Evolutionary conservation across 768 basidiomycete species (phyloP), one percentile per base, ranked within the genome.

Genomic region (Royoungia palumana): DNA sequence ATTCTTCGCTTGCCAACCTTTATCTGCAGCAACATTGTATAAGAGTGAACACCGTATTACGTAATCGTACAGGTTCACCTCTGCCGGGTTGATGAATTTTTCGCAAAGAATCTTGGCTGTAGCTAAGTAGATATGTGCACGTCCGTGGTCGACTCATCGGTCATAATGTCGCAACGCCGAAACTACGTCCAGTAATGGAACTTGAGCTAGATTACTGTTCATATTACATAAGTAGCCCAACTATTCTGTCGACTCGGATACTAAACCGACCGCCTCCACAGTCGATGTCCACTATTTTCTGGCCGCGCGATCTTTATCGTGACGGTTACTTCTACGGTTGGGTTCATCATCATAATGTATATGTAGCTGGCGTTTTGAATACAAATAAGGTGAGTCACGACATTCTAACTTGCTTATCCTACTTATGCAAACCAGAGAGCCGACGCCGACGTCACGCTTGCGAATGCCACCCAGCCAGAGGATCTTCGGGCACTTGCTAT

Each of bases 251-350:
- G n/a, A n/a, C n/a, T n/a, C n/a, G n/a, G n/a, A n/a, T n/a, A n/a
- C n/a, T n/a, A n/a, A n/a, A n/a, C n/a, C n/a, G n/a, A n/a, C n/a
- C n/a, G n/a, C 40, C 6, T n/a, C 21, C 36, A 46, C 34, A n/a
- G 40, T 51, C 56, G 27, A 69, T 69, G 67, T 57, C 69, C 39
- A 70, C 66, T 2, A 50, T 83, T 48, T 81, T 85, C 59, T 85
- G 83, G 82, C 84, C 84, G 25, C 59, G 64, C 22, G 79, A 81
- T 58, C 65, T 76, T 21, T 53, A 63, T 41, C 39, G 60, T n/a
- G 63, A 65, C 19, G 81, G 83, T 2, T 71, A 79, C 44, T 74
- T 75, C 54, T 85, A 82, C 57, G 84, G 84, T 10, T 86, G 84
- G 83, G 51, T 65, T 8, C 56, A 55, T 11, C 77, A 77, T 25